Evolutionary conservation across 2,329 filamentous ascomycete species (phyloP), one percentile per base, ranked within the genome.

Genomic region (Sclerotinia spermophila): DNA sequence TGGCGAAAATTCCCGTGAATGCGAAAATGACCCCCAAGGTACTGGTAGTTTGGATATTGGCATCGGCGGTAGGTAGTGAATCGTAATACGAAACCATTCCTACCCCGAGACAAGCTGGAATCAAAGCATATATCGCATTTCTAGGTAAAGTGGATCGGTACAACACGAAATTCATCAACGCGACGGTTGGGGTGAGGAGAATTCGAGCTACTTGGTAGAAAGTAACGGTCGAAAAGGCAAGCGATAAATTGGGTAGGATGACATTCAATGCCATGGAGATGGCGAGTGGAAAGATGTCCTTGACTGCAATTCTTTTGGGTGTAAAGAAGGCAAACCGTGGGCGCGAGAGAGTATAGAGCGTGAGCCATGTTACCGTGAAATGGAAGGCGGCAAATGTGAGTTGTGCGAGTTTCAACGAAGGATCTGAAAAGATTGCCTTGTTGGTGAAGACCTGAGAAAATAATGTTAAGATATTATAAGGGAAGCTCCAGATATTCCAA

Each of bases 151-250:
- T 85, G 38, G 85, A 82, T 73, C 82, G 80, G 80, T 90, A 90
- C 44, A 91, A 81, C 33, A 88, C 77, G 75, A 83, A 89, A 79
- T 91, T 91, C 83, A 92, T 87, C 24, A 86, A 78, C 6, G 88
- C 89, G 30, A 90, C 88, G 58, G 83, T 84, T 4, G 90, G 90
- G 1, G 89, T 91, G 40, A 91, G 83, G 19, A 91, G 82, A 71
- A 91, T 89, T 35, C 89, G 86, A 6, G 87, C 88, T 64, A 91
- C 86, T 79, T 92, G 89, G 79, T 91, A 92, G 78, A 92, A 91
- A 56, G 88, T 89, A 56, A 92, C 86, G 66, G 86, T 86, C 33
- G 89, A 91, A 78, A 87, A 90, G 42, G 89, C 89, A 58, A 92
- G 82, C 1, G 88, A 90, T 10, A 91, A 81, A 76, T 92, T 92